phyloP scores from a whole-genome alignment of 1,139 yeast genomes.

The Geotrichum fermentans region DNA sequence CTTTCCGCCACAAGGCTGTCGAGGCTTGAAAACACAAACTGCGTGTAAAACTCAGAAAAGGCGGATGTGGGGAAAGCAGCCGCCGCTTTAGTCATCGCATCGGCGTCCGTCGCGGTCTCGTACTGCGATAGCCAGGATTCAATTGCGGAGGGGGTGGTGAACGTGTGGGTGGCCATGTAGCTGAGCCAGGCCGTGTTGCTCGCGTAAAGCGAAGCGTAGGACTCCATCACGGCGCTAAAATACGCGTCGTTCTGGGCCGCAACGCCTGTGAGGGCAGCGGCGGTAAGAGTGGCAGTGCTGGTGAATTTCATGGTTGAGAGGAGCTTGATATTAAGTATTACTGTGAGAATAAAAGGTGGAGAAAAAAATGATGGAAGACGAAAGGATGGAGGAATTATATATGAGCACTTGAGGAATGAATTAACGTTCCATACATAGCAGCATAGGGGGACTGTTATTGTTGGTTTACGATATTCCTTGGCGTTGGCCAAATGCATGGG shows the following conservation, averaged over 20 bases:
- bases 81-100: not conserved
- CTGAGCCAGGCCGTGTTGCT: not conserved
- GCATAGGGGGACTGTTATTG: no score
- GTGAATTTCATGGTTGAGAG: not conserved
- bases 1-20: no score
- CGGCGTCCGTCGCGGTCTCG: slow-evolving; percentile 1
- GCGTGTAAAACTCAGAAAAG: not conserved
- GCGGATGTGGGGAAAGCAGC: not conserved
- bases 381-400: no score
- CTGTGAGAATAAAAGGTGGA: no score
- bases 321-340: no score
- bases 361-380: no score
- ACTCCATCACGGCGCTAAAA: no score
- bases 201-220: not conserved
- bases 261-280: not conserved
- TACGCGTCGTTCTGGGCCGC: not conserved
- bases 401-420: no score
- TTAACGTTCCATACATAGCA: no score
- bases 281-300: not conserved
- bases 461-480: no score
- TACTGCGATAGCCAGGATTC: not conserved
- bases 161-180: not conserved
- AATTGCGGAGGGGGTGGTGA: slow-evolving; percentile 6
- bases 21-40: not conserved
- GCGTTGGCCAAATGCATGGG: no score